Base-by-base conservation (phyloP, 106 monocot genomes). In the Amphibolis antarctica region DNA sequence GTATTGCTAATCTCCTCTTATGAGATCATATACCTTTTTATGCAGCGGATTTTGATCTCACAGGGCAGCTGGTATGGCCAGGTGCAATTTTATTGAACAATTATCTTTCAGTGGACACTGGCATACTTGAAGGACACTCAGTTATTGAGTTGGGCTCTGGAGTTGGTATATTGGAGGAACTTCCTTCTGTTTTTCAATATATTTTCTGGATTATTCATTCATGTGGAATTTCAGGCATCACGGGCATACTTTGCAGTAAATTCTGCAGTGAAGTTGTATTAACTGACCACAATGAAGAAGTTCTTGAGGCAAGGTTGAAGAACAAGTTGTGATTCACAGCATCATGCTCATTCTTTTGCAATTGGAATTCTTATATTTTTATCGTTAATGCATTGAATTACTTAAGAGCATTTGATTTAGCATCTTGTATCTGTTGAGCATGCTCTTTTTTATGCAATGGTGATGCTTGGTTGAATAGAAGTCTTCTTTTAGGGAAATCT, bases 231-330 rank as follows among this genome's bases (percentile, higher is more conserved):
- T 13, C 77, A 93, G 93, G 93, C 6, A 85, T 91, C 66, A 98
- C 98, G 6, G 98, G 98, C 49, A 79, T 98, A 70, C 64, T 98
- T 30, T 98, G 98, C 68, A 81, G 98, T 49, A 82, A 61, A 78
- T 91, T 91, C 53, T 98, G 90, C 74, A 31, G 57, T 11, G 65
- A 90, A 53, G 78, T 85, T 68, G 72, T 98, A 46, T 73, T 91
- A 77, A 98, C 96, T 62, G 90, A 98, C 70, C 87, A 98, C 62
- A 90, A 87, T 67, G 90, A 98, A 22, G 96, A 98, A 84, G 91
- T 91, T 78, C 82, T 91, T 63, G 98, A 96, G 89, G 93, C 63
- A 63, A 63, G 63, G 63, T 63, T 5, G 21, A 60, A 42, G 20
- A n/a, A 28, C 29, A 28, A 10, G 10, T 27, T 30, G 28, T 5